A percentile compares a stretch with the other conserved stretches of the same genome.
phyloP scores from a whole-genome alignment of 1,284 basidiomycete genomes.

The Ustilago xerochloae region DNA sequence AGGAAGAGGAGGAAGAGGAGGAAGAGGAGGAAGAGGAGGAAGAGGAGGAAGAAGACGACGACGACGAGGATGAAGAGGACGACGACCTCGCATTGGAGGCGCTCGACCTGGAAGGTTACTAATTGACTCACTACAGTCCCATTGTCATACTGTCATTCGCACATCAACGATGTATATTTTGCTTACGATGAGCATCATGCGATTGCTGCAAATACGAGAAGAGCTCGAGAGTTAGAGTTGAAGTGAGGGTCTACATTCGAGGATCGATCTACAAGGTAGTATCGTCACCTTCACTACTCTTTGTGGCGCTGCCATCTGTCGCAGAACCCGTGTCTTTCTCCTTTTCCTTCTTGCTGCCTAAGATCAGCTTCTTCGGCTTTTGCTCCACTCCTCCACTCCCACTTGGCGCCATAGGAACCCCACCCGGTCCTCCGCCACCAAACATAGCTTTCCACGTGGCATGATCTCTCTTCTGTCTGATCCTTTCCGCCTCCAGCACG shows the following conservation, averaged over 20 bases:
- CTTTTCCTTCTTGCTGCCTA: slow-evolving; percentile 33
- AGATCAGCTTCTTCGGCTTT: slow-evolving; percentile 49
- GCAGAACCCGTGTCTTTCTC: not conserved
- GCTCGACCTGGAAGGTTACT: slow-evolving; percentile 80
- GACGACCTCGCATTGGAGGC: slow-evolving; percentile 95
- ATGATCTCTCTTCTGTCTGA: slow-evolving; percentile 63
- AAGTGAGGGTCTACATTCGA: not conserved
- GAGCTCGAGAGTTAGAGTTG: not conserved
- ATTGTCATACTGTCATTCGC: too few species aligned
- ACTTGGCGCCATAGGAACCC: slow-evolving; percentile 28
- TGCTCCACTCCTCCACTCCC: slow-evolving; percentile 14
- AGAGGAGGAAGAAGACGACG: slow-evolving; percentile 77
- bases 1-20: slow-evolving; percentile 38
- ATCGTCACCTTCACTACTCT: slow-evolving; percentile 12
- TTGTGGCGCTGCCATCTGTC: slow-evolving; percentile 1
- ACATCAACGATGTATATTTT: too few species aligned
- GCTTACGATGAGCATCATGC: not conserved
- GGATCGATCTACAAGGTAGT: not conserved
- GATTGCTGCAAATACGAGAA: slow-evolving; percentile 1
- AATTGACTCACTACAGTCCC: not conserved
- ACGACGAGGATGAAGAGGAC: slow-evolving; percentile 95
- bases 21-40: slow-evolving; percentile 45
- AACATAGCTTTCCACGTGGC: slow-evolving; percentile 65
- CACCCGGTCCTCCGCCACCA: slow-evolving; percentile 50
- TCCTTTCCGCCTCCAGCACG: slow-evolving; percentile 59